A percentile compares a stretch with the other conserved stretches of the same genome.
These are phyloP conservation scores for Eucalyptus shirleyi DNA, from an alignment of 345 rosid species.

Conservation along the genomic window DNA sequence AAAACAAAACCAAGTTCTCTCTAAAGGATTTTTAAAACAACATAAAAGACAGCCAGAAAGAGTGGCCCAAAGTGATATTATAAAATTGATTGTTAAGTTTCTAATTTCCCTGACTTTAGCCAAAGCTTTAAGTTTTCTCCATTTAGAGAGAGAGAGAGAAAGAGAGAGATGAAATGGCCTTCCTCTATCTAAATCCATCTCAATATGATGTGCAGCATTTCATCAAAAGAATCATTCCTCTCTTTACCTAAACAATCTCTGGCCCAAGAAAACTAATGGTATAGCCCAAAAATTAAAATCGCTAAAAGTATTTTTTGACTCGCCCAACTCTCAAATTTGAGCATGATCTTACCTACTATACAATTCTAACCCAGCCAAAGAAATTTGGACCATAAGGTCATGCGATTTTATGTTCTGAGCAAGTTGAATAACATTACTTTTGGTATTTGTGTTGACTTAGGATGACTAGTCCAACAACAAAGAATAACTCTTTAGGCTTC, in stretches of 20 bases:
- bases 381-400: neutral
- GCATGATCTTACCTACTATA: neutral
- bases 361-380: neutral
- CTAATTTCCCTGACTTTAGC: neutral
- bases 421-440: neutral
- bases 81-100: neutral
- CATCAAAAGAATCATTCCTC: neutral
- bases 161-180: neutral
- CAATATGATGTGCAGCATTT: neutral
- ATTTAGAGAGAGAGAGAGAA: neutral
- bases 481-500: neutral
- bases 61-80: neutral
- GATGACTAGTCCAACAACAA: neutral
- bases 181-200: neutral
- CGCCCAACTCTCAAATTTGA: neutral
- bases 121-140: neutral
- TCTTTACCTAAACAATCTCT: neutral
- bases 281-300: neutral
- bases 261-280: neutral
- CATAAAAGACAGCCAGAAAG: neutral
- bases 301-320: neutral
- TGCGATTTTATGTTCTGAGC: neutral
- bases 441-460: neutral
- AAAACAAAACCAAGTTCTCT: neutral
- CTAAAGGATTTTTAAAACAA: neutral